Evolutionary conservation across 2,329 filamentous ascomycete species (phyloP).

Genomic region (Ophidiomyces ophidiicola): DNA sequence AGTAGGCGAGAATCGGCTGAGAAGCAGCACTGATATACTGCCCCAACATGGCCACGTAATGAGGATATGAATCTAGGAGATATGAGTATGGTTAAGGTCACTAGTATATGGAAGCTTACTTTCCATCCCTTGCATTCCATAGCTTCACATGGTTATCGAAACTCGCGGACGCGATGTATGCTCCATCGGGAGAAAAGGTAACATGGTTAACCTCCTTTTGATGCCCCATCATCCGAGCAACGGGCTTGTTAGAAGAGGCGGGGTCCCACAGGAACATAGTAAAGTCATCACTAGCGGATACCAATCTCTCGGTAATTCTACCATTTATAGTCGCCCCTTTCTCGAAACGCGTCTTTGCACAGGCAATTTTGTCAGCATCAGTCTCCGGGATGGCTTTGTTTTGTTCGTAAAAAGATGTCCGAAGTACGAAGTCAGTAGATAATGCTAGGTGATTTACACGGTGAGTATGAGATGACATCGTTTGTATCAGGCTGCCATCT

Average conservation of each 20-base stretch:
- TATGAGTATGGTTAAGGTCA: conserved; percentile 12
- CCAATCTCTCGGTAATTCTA: conserved; percentile 67
- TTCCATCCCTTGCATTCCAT: conserved; percentile 65
- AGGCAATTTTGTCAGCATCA: conserved; percentile 57
- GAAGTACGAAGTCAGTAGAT: conserved; percentile 79
- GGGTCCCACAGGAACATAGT: conserved; percentile 96
- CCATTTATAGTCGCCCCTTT: conserved; percentile 68
- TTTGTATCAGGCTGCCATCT: conserved; percentile 68
- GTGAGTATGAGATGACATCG: conserved; percentile 70
- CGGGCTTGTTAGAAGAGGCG: conserved; percentile 61
- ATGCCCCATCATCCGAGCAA: conserved; percentile 82
- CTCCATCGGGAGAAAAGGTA: conserved; percentile 80
- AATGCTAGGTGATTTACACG: conserved; percentile 93
- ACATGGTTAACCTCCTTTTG: conserved; percentile 97
- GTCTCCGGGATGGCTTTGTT: conserved; percentile 55
- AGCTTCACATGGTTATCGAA: conserved; percentile 95
- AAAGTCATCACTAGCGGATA: conserved; percentile 88
- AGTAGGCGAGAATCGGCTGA: conserved; percentile 82
- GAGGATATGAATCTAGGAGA: conserved; percentile 63
- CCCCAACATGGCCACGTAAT: conserved; percentile 75
- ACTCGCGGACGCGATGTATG: conserved; percentile 71
- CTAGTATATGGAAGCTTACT: conserved; percentile 26
- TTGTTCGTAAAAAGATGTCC: conserved; percentile 80
- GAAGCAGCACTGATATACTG: conserved; percentile 87
- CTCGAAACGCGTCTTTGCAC: conserved; percentile 72